phyloP scores from a whole-genome alignment of 129 eudicot species.

The Chrysanthemum makinoi region DNA sequence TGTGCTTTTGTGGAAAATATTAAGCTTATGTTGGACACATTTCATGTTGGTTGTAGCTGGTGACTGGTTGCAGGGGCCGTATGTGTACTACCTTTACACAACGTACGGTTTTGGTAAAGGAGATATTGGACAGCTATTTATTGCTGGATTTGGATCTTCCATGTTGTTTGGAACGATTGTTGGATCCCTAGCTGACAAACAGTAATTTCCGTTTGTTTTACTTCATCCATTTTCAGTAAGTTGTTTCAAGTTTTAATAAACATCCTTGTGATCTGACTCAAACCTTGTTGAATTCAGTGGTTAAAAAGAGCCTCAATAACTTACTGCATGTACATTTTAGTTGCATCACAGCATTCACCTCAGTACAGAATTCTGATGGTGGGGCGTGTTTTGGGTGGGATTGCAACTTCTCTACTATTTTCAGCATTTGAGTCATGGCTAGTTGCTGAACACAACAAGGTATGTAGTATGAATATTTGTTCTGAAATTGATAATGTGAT shows the following conservation, averaged over 20 bases:
- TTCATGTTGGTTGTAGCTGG: constrained; percentile 69
- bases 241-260: neutral
- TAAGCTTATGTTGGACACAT: neutral
- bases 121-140: constrained; percentile 92
- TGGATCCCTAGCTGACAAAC: constrained; percentile 97
- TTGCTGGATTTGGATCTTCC: constrained; percentile 99
- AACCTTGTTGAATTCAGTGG: constrained; percentile 52
- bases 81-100: constrained; percentile 69
- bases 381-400: constrained; percentile 94
- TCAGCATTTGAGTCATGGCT: constrained; percentile 99
- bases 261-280: constrained; percentile 12
- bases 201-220: constrained; percentile 51
- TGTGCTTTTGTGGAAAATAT: neutral
- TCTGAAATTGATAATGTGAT: neutral
- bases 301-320: constrained; percentile 88
- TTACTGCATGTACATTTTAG: constrained; percentile 97
- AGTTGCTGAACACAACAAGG: constrained; percentile 99
- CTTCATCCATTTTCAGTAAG: neutral
- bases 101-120: constrained; percentile 74
- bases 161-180: constrained; percentile 98
- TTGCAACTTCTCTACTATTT: constrained; percentile 95
- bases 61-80: constrained; percentile 83
- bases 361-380: constrained; percentile 84
- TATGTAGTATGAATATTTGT: constrained; percentile 9
- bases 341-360: constrained; percentile 98